A percentile compares a stretch with the other conserved stretches of the same genome.
Evolutionary conservation across 2,329 filamentous ascomycete species (phyloP).

Genomic region (Daldinia sp.): DNA sequence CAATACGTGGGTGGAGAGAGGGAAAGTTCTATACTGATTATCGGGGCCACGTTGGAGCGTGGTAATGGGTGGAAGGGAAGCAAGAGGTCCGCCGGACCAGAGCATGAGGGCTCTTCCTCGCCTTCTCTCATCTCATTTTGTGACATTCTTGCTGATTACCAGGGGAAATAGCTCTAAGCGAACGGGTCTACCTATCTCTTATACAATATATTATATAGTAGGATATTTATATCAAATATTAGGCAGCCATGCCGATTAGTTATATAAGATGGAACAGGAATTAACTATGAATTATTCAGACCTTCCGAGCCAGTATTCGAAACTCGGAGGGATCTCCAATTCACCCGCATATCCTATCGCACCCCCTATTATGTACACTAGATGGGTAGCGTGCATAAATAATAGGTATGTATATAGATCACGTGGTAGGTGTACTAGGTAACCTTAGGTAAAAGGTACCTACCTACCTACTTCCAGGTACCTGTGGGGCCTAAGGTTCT

Average conservation of each 20-base stretch:
- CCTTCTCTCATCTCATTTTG: not conserved
- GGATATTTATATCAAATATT: not conserved
- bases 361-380: no score
- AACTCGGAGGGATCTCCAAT: no score
- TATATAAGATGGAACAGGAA: no score
- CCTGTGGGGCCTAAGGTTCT: not conserved
- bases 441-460: no score
- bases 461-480: no score
- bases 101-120: not conserved
- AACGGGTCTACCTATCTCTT: not conserved
- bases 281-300: no score
- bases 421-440: no score
- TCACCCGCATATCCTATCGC: no score
- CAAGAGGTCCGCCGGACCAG: not conserved
- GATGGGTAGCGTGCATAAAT: no score
- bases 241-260: not conserved
- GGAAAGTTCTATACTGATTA: not conserved
- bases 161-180: not conserved
- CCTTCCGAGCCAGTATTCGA: no score
- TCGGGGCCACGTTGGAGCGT: not conserved
- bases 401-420: no score
- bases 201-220: no score
- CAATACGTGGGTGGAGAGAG: constrained; percentile 3
- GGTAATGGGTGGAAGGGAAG: not conserved
- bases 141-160: not conserved